Conservation (phyloP, 2,329 filamentous ascomycete species). For the Pestalotiopsis fici region DNA sequence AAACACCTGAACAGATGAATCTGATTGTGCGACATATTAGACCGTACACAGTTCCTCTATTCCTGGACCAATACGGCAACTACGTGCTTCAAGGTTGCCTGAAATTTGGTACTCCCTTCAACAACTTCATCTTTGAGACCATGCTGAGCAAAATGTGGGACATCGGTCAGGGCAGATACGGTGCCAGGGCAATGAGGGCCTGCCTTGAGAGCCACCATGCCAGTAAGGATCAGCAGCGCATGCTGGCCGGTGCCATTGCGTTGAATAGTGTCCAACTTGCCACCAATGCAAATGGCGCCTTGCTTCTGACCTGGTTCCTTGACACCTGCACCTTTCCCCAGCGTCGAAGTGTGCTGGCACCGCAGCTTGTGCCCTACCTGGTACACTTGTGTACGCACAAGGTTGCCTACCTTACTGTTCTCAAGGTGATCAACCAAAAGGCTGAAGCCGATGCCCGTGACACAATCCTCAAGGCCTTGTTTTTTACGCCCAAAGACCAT, state of each 20-base stretch:
- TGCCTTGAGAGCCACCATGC: constrained; percentile 95
- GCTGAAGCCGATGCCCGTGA: constrained; percentile 91
- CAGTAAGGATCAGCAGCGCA: constrained; percentile 91
- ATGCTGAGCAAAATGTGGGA: constrained; percentile 97
- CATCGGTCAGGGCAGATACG: constrained; percentile 87
- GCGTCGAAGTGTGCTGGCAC: constrained; percentile 87
- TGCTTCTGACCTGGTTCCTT: constrained; percentile 95
- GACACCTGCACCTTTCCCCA: constrained; percentile 96
- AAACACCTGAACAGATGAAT: constrained; percentile 78
- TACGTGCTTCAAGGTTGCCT: constrained; percentile 97
- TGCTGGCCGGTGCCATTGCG: constrained; percentile 93
- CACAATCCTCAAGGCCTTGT: constrained; percentile 84
- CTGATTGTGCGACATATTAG: constrained; percentile 83
- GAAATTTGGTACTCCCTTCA: constrained; percentile 85
- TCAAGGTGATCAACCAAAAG: constrained; percentile 98
- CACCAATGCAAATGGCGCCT: constrained; percentile 91
- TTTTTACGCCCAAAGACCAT: constrained; percentile 87
- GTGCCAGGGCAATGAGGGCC: constrained; percentile 92
- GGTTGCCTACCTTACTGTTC: constrained; percentile 92
- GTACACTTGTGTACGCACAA: constrained; percentile 98
- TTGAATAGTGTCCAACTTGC: constrained; percentile 94
- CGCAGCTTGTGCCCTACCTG: constrained; percentile 86
- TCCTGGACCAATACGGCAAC: constrained; percentile 97
- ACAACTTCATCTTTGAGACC: constrained; percentile 96
- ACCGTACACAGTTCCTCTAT: constrained; percentile 85